Conservation (phyloP, 805 yeast species). For the Yamadazyma nakazawae region DNA sequence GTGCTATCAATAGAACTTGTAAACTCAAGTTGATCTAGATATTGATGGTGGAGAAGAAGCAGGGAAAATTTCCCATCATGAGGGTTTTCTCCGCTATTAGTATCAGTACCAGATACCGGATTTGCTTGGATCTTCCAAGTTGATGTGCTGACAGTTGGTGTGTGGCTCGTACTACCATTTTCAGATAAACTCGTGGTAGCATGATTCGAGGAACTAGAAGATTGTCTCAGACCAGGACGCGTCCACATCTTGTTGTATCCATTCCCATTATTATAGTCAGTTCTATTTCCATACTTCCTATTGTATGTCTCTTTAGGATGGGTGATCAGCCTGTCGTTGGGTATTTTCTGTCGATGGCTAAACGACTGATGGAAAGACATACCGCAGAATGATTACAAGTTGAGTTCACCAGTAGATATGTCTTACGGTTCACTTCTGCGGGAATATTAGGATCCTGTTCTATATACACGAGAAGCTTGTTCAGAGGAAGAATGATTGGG, state of each 20-base stretch:
- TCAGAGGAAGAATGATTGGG: neutral
- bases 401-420: neutral
- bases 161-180: neutral
- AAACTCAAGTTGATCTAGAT: conserved; percentile 10
- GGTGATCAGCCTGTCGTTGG: neutral
- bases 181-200: neutral
- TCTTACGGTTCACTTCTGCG: neutral
- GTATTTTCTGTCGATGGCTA: conserved; percentile 1
- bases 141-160: neutral
- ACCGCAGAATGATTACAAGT: neutral
- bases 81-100: conserved; percentile 29
- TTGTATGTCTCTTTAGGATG: neutral
- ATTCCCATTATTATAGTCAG: neutral
- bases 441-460: neutral
- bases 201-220: neutral
- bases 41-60: conserved; percentile 29
- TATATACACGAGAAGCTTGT: neutral
- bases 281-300: neutral
- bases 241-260: neutral
- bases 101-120: conserved; percentile 28
- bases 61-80: conserved; percentile 26
- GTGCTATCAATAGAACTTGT: conserved; percentile 14
- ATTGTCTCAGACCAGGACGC: neutral
- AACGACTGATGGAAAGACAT: conserved; percentile 2
- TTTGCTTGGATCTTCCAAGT: neutral